These are phyloP conservation scores for Huntiella savannae DNA, from an alignment of 2,329 filamentous ascomycete genomes.

Conservation along the genomic window DNA sequence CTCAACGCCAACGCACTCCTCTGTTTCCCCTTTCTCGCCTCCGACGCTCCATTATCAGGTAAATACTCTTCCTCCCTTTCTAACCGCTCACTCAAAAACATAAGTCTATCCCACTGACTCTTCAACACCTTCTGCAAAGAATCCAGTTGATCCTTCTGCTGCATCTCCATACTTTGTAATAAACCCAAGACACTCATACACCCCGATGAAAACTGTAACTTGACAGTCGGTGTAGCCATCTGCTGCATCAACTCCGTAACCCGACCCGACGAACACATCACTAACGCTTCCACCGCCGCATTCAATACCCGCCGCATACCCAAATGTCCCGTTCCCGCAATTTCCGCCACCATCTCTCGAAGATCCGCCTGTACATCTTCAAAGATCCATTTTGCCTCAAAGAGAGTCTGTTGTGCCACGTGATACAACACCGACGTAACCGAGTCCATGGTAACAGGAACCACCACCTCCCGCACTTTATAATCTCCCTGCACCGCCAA, in stretches of 20 bases:
- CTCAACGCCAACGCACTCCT: constrained; percentile 3
- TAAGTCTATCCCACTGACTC: constrained; percentile 13
- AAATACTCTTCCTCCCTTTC: constrained; percentile 2
- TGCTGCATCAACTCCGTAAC: constrained; percentile 4
- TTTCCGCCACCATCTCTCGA: constrained; percentile 6
- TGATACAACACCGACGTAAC: constrained; percentile 16
- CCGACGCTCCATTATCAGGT: not conserved
- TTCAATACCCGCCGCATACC: constrained; percentile 4
- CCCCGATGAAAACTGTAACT: not conserved
- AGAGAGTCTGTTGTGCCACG: constrained; percentile 17
- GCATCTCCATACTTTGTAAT: not conserved
- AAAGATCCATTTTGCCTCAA: constrained; percentile 16
- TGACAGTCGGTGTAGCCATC: constrained; percentile 3
- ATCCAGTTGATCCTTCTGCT: constrained; percentile 4
- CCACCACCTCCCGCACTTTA: constrained; percentile 13
- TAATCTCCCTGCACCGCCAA: constrained; percentile 15
- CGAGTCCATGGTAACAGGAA: constrained; percentile 15
- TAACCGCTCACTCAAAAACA: constrained; percentile 12
- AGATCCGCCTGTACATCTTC: constrained; percentile 11
- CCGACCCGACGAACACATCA: constrained; percentile 6
- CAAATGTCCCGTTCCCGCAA: not conserved
- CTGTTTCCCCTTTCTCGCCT: constrained; percentile 7
- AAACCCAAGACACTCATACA: not conserved
- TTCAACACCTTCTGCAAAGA: constrained; percentile 10
- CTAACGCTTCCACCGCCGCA: constrained; percentile 5